phyloP scores from a whole-genome alignment of 2,329 filamentous ascomycete genomes.

The Pseudogymnoascus sp. region DNA sequence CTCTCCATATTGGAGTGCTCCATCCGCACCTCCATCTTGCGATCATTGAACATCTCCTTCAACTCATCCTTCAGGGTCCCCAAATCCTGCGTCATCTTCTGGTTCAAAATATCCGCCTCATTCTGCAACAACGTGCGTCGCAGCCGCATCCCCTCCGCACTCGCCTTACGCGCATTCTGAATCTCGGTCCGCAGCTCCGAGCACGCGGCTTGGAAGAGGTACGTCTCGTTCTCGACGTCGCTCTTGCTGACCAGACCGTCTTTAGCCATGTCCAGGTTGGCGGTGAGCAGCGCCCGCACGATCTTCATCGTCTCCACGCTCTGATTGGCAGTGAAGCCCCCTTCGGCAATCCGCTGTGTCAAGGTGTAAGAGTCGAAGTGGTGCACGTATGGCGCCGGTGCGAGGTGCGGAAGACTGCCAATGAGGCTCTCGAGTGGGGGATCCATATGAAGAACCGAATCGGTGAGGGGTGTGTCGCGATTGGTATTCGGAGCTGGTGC shows the following conservation, averaged over 20 bases:
- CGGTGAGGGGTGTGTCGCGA: slow-evolving; percentile 3
- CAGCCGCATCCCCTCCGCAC: slow-evolving; percentile 73
- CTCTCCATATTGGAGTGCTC: slow-evolving; percentile 81
- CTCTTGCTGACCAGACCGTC: slow-evolving; percentile 78
- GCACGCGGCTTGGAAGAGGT: slow-evolving; percentile 89
- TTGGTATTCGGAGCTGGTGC: slow-evolving; percentile 21
- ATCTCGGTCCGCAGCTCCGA: slow-evolving; percentile 86
- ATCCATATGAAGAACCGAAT: slow-evolving; percentile 29
- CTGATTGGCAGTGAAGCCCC: slow-evolving; percentile 66
- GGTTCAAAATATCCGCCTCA: slow-evolving; percentile 85
- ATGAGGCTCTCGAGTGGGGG: slow-evolving; percentile 33
- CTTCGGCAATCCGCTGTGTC: slow-evolving; percentile 66
- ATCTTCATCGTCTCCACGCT: slow-evolving; percentile 88
- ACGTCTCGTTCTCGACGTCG: slow-evolving; percentile 89
- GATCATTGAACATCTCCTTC: slow-evolving; percentile 93
- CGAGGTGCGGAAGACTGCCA: slow-evolving; percentile 53
- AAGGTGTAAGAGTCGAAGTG: slow-evolving; percentile 94
- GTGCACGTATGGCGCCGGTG: slow-evolving; percentile 75
- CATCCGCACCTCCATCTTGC: slow-evolving; percentile 83
- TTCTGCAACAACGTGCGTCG: slow-evolving; percentile 83
- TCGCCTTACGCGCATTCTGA: slow-evolving; percentile 63
- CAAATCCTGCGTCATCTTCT: slow-evolving; percentile 77
- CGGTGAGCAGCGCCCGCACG: slow-evolving; percentile 65
- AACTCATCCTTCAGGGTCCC: slow-evolving; percentile 77
- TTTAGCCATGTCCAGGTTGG: slow-evolving; percentile 75